Evolutionary conservation across 176 grass and related monocot species (phyloP).

Genomic region (Triticum dicoccoides): DNA sequence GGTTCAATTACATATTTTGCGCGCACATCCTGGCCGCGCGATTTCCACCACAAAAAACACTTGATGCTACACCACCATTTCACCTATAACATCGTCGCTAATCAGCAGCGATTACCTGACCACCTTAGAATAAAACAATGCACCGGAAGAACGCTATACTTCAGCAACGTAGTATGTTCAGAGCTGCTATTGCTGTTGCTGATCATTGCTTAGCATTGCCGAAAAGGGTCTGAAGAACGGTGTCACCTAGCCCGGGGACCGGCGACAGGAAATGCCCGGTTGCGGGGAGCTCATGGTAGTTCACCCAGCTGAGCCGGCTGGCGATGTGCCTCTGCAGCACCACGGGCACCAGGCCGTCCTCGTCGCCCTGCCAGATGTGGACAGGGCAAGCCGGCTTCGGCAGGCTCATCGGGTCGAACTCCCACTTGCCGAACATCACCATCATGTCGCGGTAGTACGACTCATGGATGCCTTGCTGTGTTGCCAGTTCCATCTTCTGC

Average conservation of each 20-base stretch:
- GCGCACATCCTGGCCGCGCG: not conserved
- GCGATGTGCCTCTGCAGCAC: conserved; percentile 55
- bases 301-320: conserved; percentile 47
- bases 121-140: conserved; percentile 24
- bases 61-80: conserved; percentile 16
- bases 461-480: conserved; percentile 77
- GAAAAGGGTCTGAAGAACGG: conserved; percentile 60
- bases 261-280: conserved; percentile 59
- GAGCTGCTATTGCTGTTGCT: not conserved
- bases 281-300: conserved; percentile 61
- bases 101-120: conserved; percentile 24
- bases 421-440: conserved; percentile 89
- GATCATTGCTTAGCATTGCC: not conserved
- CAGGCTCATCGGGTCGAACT: conserved; percentile 77
- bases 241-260: conserved; percentile 47
- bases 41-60: conserved; percentile 12
- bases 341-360: conserved; percentile 72
- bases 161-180: not conserved
- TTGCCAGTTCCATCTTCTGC: conserved; percentile 50
- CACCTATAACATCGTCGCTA: conserved; percentile 31
- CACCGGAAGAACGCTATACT: not conserved
- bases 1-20: not conserved
- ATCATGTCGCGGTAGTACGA: conserved; percentile 77
- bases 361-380: conserved; percentile 81
- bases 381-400: conserved; percentile 50